Evolutionary conservation across 75 land plant genomes (phyloP).

Genomic region (Chamaecyparis obtusa): DNA sequence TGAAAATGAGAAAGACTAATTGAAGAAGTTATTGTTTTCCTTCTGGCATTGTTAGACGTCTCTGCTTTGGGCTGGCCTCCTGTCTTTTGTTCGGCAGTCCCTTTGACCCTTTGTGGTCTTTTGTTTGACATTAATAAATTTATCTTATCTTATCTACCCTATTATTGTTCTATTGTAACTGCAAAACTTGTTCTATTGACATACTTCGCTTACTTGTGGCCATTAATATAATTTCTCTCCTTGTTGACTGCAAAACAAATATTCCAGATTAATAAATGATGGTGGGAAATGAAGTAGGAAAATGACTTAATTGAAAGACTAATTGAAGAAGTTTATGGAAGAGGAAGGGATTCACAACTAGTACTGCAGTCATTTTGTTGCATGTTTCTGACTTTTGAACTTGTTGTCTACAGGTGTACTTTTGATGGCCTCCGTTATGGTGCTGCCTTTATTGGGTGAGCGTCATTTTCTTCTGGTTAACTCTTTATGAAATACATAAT

Average conservation of each 20-base stretch:
- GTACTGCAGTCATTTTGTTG: background rate
- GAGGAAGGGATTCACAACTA: background rate
- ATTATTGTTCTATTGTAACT: background rate
- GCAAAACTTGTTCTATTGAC: background rate
- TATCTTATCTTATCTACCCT: no score
- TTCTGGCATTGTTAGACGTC: no score
- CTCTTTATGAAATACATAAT: background rate
- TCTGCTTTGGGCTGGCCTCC: no score
- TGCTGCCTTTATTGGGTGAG: slow-evolving; percentile 96
- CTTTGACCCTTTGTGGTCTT: no score
- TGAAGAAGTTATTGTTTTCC: no score
- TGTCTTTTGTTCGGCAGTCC: no score
- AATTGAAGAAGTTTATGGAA: background rate
- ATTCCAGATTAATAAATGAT: background rate
- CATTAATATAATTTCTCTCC: no score
- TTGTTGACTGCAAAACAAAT: background rate
- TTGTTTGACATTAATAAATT: no score
- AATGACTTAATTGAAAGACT: background rate
- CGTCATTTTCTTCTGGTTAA: background rate
- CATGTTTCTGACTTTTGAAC: slow-evolving; percentile 6
- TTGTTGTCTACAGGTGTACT: slow-evolving; percentile 62
- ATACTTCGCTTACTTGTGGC: background rate
- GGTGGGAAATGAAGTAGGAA: background rate
- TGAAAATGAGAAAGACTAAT: no score
- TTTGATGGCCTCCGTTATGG: slow-evolving; percentile 95